Base-by-base conservation (phyloP, 202 grass and related monocot species). In the Cymbopogon flexuosus region DNA sequence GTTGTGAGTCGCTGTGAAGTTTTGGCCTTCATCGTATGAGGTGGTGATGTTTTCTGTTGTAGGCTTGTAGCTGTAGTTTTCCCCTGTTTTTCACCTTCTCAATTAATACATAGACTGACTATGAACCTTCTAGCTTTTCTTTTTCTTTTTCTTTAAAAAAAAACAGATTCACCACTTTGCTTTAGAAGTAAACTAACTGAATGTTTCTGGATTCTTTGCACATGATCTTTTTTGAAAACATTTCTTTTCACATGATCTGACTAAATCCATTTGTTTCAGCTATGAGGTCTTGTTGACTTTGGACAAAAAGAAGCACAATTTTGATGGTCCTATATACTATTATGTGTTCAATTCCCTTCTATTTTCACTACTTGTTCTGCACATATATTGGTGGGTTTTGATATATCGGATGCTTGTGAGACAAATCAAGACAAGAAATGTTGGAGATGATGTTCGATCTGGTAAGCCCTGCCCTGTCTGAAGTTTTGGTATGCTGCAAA, bases 371-470 rank as follows among this genome's bases (percentile, higher is more conserved):
- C 83, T 97, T 62, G 84, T 97, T 68, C 90, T 93, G 66, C 90
- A 93, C 82, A 93, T 93, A 80, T 97, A 97, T 87, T 97, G 94
- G 94, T 91, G 85, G 89, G 83, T 97, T 79, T 82, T 93, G 60
- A 97, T 97, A 82, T 91, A 89, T 74, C 87, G 94, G 63, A 92
- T 97, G 94, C 79, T 97, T 80, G 85, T 92, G 63, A 88, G 87
- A 60, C 91, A 97, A 84, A 90, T 97, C 58, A 86, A 72, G 37
- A 85, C 88, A 78, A 91, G 85, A 83, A 87, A 87, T 74, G 89
- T 97, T 81, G 89, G 91, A 51, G 94, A 97, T 23, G 94, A 97
- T 83, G 94, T 97, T 86, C 83, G 94, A 90, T 97, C 94, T 65
- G 94, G 94, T 97, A 88, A 84, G 84, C 59, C 47, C 46, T 60